Base-by-base conservation (phyloP, 148 eudicot species). In the Cornus kousa region DNA sequence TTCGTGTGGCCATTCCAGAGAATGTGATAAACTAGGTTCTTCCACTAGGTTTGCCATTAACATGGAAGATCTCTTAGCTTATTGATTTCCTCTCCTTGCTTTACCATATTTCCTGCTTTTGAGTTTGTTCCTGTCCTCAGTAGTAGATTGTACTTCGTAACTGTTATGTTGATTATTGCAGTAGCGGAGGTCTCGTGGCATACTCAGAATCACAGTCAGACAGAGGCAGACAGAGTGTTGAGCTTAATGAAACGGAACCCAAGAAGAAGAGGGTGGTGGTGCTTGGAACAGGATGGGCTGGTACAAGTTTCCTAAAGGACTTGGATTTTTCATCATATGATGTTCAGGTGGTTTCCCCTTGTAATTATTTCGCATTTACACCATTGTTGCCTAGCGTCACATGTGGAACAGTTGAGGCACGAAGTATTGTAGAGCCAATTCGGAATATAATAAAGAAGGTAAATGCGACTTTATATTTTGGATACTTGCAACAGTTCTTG, bases 251-350 rank as follows among this genome's bases (percentile, higher is more conserved):
- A 74, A 48, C 22, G 28, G 87, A 86, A 73, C 69, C 81, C 64
- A 83, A 80, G 82, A 93, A 90, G 84, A 94, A 92, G 83, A 88
- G 80, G 77, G 79, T 94, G 71, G 88, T 92, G 74, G 94, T 94
- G 43, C 90, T 92, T 57, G 98, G 98, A 72, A 94, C 97, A 46
- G 98, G 98, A 70, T 94, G 98, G 98, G 98, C 92, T 57, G 93
- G 92, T 65, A 86, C 86, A 33, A 92, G 97, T 81, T 94, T 92
- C 60, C 43, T 94, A 24, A 94, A 92, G 73, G 89, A 88, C 82
- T 85, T 94, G 46, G 91, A 94, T 79, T 78, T 87, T 77, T 85
- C 97, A 20, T 72, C 74, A n/a, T 94, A 91, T 62, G 98, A 92
- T 77, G 93, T 94, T 77, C 89, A 92, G 83, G 91, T 94, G 64